These are phyloP conservation scores for Zygosaccharomyces lentus DNA, from an alignment of 805 yeast species.

Conservation along the genomic window DNA sequence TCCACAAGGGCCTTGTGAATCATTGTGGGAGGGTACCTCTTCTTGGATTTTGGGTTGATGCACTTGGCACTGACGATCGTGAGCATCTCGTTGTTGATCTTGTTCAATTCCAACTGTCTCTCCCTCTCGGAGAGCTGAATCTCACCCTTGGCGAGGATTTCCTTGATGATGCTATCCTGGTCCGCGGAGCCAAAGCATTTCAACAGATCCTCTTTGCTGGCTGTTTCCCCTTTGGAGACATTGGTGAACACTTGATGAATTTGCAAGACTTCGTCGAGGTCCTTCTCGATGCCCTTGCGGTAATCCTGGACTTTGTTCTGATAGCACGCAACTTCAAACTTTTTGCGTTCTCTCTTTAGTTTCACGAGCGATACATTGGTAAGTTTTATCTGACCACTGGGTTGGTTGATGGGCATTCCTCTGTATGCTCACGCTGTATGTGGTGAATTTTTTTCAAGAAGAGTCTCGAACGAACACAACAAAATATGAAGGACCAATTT, in stretches of 20 bases:
- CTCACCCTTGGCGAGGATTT: conserved; percentile 86
- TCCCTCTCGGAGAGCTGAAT: conserved; percentile 93
- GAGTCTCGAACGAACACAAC: too few species aligned
- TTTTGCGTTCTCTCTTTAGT: conserved; percentile 82
- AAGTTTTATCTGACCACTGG: conserved; percentile 79
- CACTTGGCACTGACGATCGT: conserved; percentile 85
- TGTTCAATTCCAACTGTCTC: conserved; percentile 67
- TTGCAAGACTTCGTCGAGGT: conserved; percentile 91
- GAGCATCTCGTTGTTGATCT: conserved; percentile 75
- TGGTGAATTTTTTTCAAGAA: background rate
- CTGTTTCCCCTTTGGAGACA: conserved; percentile 92
- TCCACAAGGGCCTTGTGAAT: conserved; percentile 80
- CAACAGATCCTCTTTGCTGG: conserved; percentile 76
- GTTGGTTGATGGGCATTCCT: conserved; percentile 70
- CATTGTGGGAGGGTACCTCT: conserved; percentile 92
- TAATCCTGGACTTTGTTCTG: conserved; percentile 97
- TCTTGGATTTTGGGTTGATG: conserved; percentile 82
- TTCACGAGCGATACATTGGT: conserved; percentile 93
- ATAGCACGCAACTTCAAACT: conserved; percentile 94
- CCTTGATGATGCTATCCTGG: conserved; percentile 67
- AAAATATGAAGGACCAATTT: background rate
- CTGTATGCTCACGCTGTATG: background rate
- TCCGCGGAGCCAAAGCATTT: conserved; percentile 74
- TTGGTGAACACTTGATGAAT: conserved; percentile 91
- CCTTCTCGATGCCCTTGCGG: conserved; percentile 67